phyloP scores from a whole-genome alignment of 2,329 filamentous ascomycete genomes.

The Aspergillaceae sp. region DNA sequence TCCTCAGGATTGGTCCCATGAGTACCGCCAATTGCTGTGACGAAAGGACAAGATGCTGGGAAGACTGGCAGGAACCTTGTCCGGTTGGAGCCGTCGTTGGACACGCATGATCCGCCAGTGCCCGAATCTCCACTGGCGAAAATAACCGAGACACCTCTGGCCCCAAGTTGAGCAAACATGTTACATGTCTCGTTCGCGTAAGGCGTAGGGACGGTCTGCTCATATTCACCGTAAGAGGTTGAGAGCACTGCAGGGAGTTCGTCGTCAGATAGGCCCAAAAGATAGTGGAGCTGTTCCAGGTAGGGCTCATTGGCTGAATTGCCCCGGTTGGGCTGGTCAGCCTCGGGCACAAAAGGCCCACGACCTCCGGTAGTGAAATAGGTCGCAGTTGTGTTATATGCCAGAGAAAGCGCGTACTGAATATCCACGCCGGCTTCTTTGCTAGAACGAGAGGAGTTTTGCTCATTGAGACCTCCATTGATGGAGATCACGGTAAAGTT shows the following conservation, averaged over 20 bases:
- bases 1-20: slow-evolving; percentile 45
- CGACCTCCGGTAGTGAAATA: slow-evolving; percentile 54
- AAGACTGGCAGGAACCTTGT: slow-evolving; percentile 48
- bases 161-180: slow-evolving; percentile 55
- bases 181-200: slow-evolving; percentile 56
- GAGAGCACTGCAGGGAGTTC: slow-evolving; percentile 55
- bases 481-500: slow-evolving; percentile 52
- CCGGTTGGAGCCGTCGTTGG: slow-evolving; percentile 47
- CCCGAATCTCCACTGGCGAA: slow-evolving; percentile 56
- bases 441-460: slow-evolving; percentile 35
- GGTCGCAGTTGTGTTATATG: slow-evolving; percentile 46
- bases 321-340: slow-evolving; percentile 30
- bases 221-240: slow-evolving; percentile 63
- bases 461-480: slow-evolving; percentile 47
- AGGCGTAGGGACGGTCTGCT: slow-evolving; percentile 51
- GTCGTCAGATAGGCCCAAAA: slow-evolving; percentile 46
- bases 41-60: slow-evolving; percentile 52
- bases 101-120: slow-evolving; percentile 47
- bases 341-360: slow-evolving; percentile 44
- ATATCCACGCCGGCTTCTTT: slow-evolving; percentile 57
- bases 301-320: slow-evolving; percentile 57
- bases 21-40: slow-evolving; percentile 56
- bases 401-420: slow-evolving; percentile 51
- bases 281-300: slow-evolving; percentile 53
- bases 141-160: slow-evolving; percentile 59